A percentile compares a stretch with the other conserved stretches of the same genome.
phyloP scores from a whole-genome alignment of 768 basidiomycete genomes.

The Lentinus tigrinus region DNA sequence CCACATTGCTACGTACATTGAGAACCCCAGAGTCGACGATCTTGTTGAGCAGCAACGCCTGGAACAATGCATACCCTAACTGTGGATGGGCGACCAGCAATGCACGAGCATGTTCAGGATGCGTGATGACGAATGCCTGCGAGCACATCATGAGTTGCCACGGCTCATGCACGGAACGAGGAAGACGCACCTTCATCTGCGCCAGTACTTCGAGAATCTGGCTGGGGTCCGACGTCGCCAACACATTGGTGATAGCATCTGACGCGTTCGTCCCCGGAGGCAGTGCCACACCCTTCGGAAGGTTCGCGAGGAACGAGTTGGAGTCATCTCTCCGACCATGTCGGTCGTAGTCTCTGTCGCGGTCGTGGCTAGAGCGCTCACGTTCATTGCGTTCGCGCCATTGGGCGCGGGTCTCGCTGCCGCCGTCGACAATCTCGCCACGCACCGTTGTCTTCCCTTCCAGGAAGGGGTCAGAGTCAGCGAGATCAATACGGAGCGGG shows the following conservation, averaged over 20 bases:
- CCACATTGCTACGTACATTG: conserved; percentile 61
- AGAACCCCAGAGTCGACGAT: conserved; percentile 88
- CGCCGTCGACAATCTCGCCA: conserved; percentile 76
- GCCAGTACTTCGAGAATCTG: conserved; percentile 92
- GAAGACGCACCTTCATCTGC: conserved; percentile 88
- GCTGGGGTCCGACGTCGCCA: conserved; percentile 79
- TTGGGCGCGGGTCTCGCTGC: conserved; percentile 54
- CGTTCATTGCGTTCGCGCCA: conserved; percentile 50
- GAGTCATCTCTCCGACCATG: conserved; percentile 14
- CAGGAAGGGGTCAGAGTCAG: conserved; percentile 89
- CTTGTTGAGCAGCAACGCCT: conserved; percentile 88
- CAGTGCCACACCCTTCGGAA: conserved; percentile 78
- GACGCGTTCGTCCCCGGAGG: conserved; percentile 68
- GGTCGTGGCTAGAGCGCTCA: conserved; percentile 26
- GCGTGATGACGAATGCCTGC: conserved; percentile 88
- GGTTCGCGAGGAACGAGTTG: conserved; percentile 52
- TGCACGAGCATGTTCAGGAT: conserved; percentile 84
- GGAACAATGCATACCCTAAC: conserved; percentile 93
- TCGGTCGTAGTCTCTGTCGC: conserved; percentile 16
- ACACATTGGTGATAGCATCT: conserved; percentile 82
- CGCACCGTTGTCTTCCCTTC: conserved; percentile 87
- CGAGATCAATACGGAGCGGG: conserved; percentile 89
- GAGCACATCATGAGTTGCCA: background rate
- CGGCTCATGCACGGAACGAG: conserved; percentile 1
- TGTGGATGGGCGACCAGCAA: conserved; percentile 86